Evolutionary conservation across 116 monocot species (phyloP).

Genomic region (Zostera marina): DNA sequence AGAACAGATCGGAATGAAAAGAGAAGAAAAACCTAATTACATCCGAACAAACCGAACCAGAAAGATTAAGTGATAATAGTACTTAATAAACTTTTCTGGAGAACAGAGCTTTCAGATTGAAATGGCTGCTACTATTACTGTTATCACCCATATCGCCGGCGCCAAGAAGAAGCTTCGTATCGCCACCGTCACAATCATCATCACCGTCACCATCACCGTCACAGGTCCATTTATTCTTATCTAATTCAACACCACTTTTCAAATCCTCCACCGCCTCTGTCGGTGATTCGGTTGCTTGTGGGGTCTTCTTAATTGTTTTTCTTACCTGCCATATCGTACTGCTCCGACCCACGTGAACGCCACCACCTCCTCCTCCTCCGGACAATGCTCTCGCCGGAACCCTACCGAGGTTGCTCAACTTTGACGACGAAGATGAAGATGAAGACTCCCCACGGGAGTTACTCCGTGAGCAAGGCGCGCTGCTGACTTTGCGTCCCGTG

Average conservation of each 20-base stretch:
- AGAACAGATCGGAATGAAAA: no score
- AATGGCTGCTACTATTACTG: neutral
- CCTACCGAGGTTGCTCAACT: neutral
- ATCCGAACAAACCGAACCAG: no score
- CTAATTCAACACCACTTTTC: neutral
- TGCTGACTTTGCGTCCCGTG: conserved; percentile 37
- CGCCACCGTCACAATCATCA: conserved; percentile 6
- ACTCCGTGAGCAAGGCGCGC: conserved; percentile 95
- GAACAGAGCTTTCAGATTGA: conserved; percentile 29
- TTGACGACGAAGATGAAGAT: no score
- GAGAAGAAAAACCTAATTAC: no score
- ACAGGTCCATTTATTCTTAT: neutral
- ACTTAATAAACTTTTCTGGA: conserved; percentile 45
- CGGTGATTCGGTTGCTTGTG: neutral
- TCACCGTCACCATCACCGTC: neutral
- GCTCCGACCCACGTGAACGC: conserved; percentile 50
- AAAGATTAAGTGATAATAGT: no score
- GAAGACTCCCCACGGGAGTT: conserved; percentile 59
- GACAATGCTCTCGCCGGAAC: conserved; percentile 17
- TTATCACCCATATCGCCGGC: neutral
- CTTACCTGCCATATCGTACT: conserved; percentile 55
- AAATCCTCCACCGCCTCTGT: neutral
- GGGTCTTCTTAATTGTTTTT: conserved; percentile 1
- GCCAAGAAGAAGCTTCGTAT: conserved; percentile 4
- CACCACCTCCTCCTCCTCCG: conserved; percentile 11